Evolutionary conservation across 2,329 filamentous ascomycete species (phyloP).

Genomic region (Cercospora brassicicola): DNA sequence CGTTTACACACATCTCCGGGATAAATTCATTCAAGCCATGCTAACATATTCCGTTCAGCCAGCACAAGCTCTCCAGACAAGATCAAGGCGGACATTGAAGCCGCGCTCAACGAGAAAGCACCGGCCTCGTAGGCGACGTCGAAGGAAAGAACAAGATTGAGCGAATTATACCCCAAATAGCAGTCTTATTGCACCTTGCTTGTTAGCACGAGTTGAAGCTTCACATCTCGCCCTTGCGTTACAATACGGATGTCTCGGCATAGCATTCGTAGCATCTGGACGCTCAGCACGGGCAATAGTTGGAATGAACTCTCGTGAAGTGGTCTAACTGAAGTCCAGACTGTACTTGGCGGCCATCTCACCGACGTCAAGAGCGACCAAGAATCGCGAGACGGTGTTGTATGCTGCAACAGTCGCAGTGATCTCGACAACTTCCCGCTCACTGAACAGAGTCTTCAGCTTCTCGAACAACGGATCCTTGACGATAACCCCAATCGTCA

Average conservation of each 20-base stretch:
- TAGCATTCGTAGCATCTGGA: neutral
- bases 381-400: constrained; percentile 80
- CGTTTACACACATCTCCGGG: neutral
- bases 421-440: constrained; percentile 76
- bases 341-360: constrained; percentile 42
- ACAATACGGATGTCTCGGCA: neutral
- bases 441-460: constrained; percentile 62
- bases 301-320: neutral
- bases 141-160: neutral
- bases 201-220: neutral
- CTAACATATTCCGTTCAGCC: neutral
- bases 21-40: neutral
- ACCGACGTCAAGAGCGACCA: constrained; percentile 70
- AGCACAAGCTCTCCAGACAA: constrained; percentile 63
- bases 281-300: neutral
- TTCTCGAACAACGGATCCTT: constrained; percentile 65
- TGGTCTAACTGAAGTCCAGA: constrained; percentile 32
- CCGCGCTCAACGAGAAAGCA: constrained; percentile 29
- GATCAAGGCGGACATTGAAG: constrained; percentile 61
- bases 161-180: constrained; percentile 7
- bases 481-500: constrained; percentile 74
- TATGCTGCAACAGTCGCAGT: constrained; percentile 77
- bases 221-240: neutral
- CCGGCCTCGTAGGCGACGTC: neutral
- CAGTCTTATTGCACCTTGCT: neutral